Evolutionary conservation across 2,329 filamentous ascomycete genomes (phyloP), one percentile per base, ranked within the genome.

Genomic region (Rutstroemia sp.): DNA sequence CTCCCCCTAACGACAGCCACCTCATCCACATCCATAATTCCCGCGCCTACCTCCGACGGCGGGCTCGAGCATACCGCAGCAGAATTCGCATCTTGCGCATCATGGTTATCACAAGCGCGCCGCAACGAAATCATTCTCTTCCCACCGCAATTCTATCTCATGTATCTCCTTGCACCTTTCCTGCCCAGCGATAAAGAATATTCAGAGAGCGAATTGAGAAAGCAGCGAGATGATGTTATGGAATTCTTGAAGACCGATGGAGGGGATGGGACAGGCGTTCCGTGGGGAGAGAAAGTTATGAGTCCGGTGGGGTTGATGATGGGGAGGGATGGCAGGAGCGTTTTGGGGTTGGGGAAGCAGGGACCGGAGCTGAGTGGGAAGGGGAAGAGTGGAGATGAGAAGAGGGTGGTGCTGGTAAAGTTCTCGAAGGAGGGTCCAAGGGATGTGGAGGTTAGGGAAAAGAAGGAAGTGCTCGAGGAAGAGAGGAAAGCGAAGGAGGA

Each of bases 131-230:
- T 96, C 58, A 88, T 95, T 57, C 74, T 99, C 5, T 96, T 95
- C 68, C 94, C 94, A 4, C 94, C 94, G 0, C 94, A 97, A 68
- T 87, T 86, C 68, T 91, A 88, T 71, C 78, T 94, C 4, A 76
- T 90, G 10, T 73, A 77, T 37, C 72, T 88, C 0, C 71, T 89
- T 2, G 70, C 78, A 0, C 73, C 72, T 2, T 81, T 83, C 62
- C 72, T 87, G 16, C 68, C 67, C 0, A 27, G 16, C 5, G 5
- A 8, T 42, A 17, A n/a, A 42, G 39, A n/a, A 42, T 19, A 65
- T 60, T 16, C 59, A 19, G 3, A 10, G 0, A 47, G 56, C 30
- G 68, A 71, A 4, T 61, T 83, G 67, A 67, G 73, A 38, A 61
- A 63, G 0, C 79, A 87, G 65, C 71, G 84, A 9, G 70, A 77